Evolutionary conservation across 2,329 filamentous ascomycete species (phyloP).

Genomic region (Diaporthe ilicicola): DNA sequence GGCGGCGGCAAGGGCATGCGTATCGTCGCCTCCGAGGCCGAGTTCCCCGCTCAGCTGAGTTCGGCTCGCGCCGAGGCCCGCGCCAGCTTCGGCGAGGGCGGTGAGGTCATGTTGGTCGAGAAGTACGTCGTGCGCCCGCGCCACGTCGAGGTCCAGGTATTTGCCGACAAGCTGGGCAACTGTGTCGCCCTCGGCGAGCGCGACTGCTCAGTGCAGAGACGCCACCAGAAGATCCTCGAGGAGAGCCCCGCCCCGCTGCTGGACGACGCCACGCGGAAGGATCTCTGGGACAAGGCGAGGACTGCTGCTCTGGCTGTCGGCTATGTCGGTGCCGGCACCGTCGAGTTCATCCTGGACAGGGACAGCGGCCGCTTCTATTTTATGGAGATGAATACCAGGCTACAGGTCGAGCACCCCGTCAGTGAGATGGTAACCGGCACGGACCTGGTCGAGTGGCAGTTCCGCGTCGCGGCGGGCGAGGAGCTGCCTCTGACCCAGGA

Average conservation of each 20-base stretch:
- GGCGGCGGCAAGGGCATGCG: slow-evolving; percentile 88
- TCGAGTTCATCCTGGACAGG: slow-evolving; percentile 91
- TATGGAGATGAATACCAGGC: slow-evolving; percentile 84
- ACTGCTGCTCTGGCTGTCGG: slow-evolving; percentile 76
- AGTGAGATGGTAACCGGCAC: slow-evolving; percentile 75
- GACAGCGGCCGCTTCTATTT: slow-evolving; percentile 83
- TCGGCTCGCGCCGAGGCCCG: slow-evolving; percentile 79
- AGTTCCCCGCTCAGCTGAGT: slow-evolving; percentile 75
- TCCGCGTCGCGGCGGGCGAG: slow-evolving; percentile 74
- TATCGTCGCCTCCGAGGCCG: slow-evolving; percentile 72
- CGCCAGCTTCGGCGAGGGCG: slow-evolving; percentile 81
- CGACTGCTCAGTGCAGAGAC: slow-evolving; percentile 86
- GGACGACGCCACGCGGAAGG: slow-evolving; percentile 63
- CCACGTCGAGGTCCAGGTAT: slow-evolving; percentile 91
- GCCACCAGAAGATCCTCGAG: slow-evolving; percentile 92
- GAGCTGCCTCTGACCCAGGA: slow-evolving; percentile 63
- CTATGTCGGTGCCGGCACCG: slow-evolving; percentile 90
- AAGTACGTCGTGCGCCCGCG: slow-evolving; percentile 80
- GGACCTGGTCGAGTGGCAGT: slow-evolving; percentile 94
- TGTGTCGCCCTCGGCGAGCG: slow-evolving; percentile 87
- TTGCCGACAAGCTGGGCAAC: slow-evolving; percentile 82
- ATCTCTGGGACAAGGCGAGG: slow-evolving; percentile 73
- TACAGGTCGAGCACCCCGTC: slow-evolving; percentile 97
- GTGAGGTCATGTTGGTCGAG: slow-evolving; percentile 85
- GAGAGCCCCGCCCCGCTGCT: slow-evolving; percentile 83